Conservation (phyloP, 805 yeast genomes). For the Wickerhamomyces hampshirensis region DNA sequence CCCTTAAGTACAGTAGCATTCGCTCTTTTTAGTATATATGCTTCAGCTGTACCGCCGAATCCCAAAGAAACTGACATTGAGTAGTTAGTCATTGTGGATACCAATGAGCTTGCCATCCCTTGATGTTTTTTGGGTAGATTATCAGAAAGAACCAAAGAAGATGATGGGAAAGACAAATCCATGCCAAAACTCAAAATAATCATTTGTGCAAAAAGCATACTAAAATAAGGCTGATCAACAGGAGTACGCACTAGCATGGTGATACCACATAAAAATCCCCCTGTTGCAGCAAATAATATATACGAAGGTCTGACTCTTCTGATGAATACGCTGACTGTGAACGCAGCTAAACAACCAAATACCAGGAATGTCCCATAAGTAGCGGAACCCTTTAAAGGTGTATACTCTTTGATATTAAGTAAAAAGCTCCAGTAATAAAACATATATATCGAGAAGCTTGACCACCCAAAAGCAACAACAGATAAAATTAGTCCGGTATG, state of each 20-base stretch:
- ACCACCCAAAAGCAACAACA: conserved; percentile 65
- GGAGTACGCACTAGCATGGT: conserved; percentile 53
- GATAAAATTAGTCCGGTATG: conserved; percentile 44
- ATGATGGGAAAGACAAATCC: conserved; percentile 77
- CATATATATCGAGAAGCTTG: conserved; percentile 72
- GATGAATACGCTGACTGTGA: conserved; percentile 45
- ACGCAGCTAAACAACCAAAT: conserved; percentile 52
- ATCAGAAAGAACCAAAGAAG: conserved; percentile 57
- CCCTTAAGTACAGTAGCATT: conserved; percentile 31
- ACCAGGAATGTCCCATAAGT: conserved; percentile 43
- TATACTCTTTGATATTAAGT: conserved; percentile 43
- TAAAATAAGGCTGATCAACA: conserved; percentile 54
- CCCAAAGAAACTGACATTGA: conserved; percentile 70
- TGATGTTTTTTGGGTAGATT: conserved; percentile 58
- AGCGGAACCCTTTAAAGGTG: conserved; percentile 42
- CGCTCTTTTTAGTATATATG: conserved; percentile 28
- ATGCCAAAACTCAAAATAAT: conserved; percentile 65
- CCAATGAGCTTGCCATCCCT: conserved; percentile 75
- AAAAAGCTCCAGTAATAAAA: conserved; percentile 54
- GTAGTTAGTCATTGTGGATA: conserved; percentile 66
- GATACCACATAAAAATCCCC: conserved; percentile 49
- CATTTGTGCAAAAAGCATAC: conserved; percentile 50
- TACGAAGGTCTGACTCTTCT: conserved; percentile 43
- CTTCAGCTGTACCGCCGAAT: conserved; percentile 61
- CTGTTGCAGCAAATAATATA: conserved; percentile 46